Evolutionary conservation across 1,139 yeast species (phyloP).

Genomic region (Williopsis jadinii): DNA sequence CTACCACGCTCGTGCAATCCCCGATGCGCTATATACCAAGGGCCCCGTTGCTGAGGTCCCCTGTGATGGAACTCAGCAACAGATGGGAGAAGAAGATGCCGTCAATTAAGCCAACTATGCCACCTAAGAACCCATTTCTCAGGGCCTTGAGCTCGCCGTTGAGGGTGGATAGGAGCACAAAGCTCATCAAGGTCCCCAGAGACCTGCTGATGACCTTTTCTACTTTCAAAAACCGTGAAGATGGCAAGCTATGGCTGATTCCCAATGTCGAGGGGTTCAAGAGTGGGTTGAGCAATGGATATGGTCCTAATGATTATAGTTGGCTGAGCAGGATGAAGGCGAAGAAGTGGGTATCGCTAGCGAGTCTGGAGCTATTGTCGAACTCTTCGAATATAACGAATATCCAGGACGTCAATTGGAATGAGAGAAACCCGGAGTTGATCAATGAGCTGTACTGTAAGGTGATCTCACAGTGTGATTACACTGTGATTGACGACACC

Average conservation of each 20-base stretch:
- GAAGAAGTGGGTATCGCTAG: slow-evolving; percentile 7
- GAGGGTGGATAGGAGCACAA: slow-evolving; percentile 10
- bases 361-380: slow-evolving; percentile 13
- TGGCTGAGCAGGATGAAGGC: background rate
- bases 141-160: slow-evolving; percentile 11
- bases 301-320: slow-evolving; percentile 5
- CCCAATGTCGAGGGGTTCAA: slow-evolving; percentile 10
- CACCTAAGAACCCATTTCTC: slow-evolving; percentile 11
- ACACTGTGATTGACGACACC: background rate
- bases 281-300: slow-evolving; percentile 11
- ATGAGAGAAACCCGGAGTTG: slow-evolving; percentile 7
- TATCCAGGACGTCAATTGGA: slow-evolving; percentile 8
- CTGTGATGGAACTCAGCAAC: slow-evolving; percentile 4
- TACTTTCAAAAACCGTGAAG: slow-evolving; percentile 3
- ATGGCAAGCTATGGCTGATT: slow-evolving; percentile 10
- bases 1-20: no score
- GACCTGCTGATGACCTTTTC: slow-evolving; percentile 11
- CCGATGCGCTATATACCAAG: slow-evolving; percentile 1
- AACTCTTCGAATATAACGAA: slow-evolving; percentile 7
- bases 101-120: background rate
- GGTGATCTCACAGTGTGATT: slow-evolving; percentile 2
- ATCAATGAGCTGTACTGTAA: slow-evolving; percentile 9
- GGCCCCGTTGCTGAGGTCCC: slow-evolving; percentile 6
- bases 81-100: slow-evolving; percentile 5
- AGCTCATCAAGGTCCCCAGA: slow-evolving; percentile 11